Base-by-base conservation (phyloP, 306 rosid species). In the Quercus dentata region DNA sequence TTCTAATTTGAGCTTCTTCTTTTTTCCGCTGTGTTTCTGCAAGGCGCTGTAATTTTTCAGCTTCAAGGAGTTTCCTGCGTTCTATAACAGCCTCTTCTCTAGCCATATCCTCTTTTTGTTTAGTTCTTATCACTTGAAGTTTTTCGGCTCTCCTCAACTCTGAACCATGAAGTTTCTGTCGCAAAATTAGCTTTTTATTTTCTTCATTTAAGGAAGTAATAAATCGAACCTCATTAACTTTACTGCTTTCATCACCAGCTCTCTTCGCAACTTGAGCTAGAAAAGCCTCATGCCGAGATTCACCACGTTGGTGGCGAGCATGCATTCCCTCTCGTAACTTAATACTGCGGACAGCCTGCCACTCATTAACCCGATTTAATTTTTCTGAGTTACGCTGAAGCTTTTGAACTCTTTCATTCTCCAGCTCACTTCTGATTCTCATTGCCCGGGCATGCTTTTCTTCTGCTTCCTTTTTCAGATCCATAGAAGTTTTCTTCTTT, bases 191-290 rank as follows among this genome's bases (percentile, higher is more conserved):
- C 72, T 95, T 95, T 79, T 95, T 95, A 78, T 95, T 95, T 87
- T 93, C 99, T 86, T 91, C 99, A 76, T 91, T 95, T 79, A 95
- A 83, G 85, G 98, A 92, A 80, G 98, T 95, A 75, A 95, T 95
- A 80, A 95, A 95, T 78, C 97, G 97, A 78, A 95, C 97, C 89
- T 95, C 99, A 25, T 95, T 95, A 30, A 95, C 99, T 89, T 95
- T 95, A 86, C 97, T 95, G 86, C 97, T 95, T 83, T 95, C 99
- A 80, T 95, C 98, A 38, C 99, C 98, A 88, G 99, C 99, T 91
- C 99, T 95, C 89, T 85, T 95, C 41, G 62, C 98, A 82, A 93
- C 98, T 91, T 93, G 99, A 85, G 99, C 99, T 80, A 95, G 87
- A 88, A 81, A 91, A 62, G 99, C 99, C 88, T 95, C 99, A 79